These are phyloP conservation scores for Berkeleyomyces basicola DNA, from an alignment of 2,329 filamentous ascomycete species.

Conservation along the genomic window DNA sequence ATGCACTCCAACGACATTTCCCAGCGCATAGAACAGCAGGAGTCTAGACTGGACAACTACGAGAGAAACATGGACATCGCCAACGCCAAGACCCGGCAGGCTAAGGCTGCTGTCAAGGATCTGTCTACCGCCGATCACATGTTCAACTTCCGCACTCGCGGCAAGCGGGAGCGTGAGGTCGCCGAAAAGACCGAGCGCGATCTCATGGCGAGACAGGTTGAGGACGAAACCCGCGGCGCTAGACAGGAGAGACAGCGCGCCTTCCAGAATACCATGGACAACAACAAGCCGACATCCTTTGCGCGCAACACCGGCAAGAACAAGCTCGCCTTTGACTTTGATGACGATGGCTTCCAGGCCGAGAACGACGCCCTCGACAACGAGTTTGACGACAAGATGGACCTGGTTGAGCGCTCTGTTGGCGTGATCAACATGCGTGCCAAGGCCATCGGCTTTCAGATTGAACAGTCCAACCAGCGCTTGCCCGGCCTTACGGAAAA, in stretches of 20 bases:
- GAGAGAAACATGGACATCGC: slow-evolving; percentile 72
- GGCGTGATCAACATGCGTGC: slow-evolving; percentile 60
- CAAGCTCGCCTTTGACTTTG: slow-evolving; percentile 68
- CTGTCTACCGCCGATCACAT: slow-evolving; percentile 72
- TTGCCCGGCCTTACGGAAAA: slow-evolving; percentile 48
- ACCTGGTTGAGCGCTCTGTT: slow-evolving; percentile 54
- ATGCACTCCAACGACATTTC: slow-evolving; percentile 54
- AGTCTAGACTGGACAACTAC: slow-evolving; percentile 65
- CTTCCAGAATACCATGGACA: slow-evolving; percentile 12
- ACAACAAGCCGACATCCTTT: slow-evolving; percentile 5
- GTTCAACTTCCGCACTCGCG: slow-evolving; percentile 54
- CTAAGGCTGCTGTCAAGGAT: slow-evolving; percentile 66
- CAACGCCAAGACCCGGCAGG: slow-evolving; percentile 55
- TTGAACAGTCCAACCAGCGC: slow-evolving; percentile 46
- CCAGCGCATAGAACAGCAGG: slow-evolving; percentile 55
- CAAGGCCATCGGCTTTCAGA: slow-evolving; percentile 60
- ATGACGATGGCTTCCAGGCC: slow-evolving; percentile 42
- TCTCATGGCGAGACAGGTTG: not conserved
- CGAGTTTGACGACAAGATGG: slow-evolving; percentile 40
- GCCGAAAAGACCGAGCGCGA: slow-evolving; percentile 50
- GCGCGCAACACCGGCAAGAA: slow-evolving; percentile 9
- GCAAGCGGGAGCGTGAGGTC: slow-evolving; percentile 46
- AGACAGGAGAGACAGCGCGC: slow-evolving; percentile 21
- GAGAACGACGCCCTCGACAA: slow-evolving; percentile 29
- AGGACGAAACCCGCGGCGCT: slow-evolving; percentile 8